These are phyloP conservation scores for Diplodia scrobiculata DNA, from an alignment of 2,329 filamentous ascomycete genomes.

Conservation along the genomic window DNA sequence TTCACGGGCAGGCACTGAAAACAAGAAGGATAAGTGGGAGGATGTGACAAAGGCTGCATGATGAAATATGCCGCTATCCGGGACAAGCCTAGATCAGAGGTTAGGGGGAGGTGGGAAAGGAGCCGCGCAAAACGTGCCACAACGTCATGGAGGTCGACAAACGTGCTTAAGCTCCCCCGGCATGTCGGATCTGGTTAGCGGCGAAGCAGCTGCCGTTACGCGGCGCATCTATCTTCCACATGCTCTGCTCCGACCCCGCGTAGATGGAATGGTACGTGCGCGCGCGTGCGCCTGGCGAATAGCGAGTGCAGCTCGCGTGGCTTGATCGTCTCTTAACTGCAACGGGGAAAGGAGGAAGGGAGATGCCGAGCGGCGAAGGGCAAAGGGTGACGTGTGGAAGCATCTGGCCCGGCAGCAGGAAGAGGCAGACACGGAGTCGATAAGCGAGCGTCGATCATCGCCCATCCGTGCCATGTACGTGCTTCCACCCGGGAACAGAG, in stretches of 20 bases:
- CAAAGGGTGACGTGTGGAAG: slow-evolving; percentile 1
- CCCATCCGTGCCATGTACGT: not conserved
- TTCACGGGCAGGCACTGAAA: not conserved
- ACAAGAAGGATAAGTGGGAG: too few relatives aligned
- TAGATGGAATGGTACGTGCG: not conserved
- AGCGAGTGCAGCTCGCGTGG: slow-evolving; percentile 2
- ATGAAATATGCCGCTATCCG: not conserved
- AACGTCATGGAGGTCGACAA: not conserved
- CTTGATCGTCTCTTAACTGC: not conserved
- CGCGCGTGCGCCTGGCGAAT: not conserved
- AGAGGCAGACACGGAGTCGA: slow-evolving; percentile 1
- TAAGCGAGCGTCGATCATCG: slow-evolving; percentile 18
- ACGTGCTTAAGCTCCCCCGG: not conserved
- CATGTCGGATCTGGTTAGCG: not conserved
- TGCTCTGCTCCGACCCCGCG: not conserved
- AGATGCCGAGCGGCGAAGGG: slow-evolving; percentile 4
- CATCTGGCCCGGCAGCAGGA: slow-evolving; percentile 1
- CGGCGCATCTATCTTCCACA: not conserved
- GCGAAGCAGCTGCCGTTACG: slow-evolving; percentile 1
- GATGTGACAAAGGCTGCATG: slow-evolving; percentile 9
- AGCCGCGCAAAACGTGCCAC: slow-evolving; percentile 2
- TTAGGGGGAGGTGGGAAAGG: not conserved
- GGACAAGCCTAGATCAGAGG: not conserved
- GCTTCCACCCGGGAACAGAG: not conserved
- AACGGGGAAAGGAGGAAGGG: not conserved